Evolutionary conservation across 2,329 filamentous ascomycete genomes (phyloP).

Genomic region (Trichoderma simmonsii): DNA sequence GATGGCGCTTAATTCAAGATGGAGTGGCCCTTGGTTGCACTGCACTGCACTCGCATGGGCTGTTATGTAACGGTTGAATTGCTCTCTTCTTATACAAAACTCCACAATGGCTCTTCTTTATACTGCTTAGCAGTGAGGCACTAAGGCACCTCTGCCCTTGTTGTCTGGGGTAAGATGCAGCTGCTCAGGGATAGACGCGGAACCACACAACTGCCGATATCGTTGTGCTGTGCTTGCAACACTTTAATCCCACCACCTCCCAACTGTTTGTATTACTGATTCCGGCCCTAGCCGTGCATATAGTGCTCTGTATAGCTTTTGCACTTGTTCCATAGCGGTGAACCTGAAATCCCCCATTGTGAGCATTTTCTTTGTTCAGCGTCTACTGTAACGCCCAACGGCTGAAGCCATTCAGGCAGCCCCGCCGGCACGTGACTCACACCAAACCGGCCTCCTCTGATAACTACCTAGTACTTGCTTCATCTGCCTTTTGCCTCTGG

Average conservation of each 20-base stretch:
- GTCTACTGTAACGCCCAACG: not conserved
- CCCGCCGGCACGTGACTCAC: constrained; percentile 36
- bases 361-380: not conserved
- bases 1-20: not conserved
- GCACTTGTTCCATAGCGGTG: not conserved
- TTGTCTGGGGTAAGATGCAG: constrained; percentile 12
- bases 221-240: not conserved
- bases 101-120: not conserved
- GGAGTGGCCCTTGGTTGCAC: not conserved
- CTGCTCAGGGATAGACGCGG: not conserved
- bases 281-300: not conserved
- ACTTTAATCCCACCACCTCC: not conserved
- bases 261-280: not conserved
- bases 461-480: constrained; percentile 28
- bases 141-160: not conserved
- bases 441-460: constrained; percentile 24
- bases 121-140: not conserved
- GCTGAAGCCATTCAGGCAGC: constrained; percentile 21
- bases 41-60: not conserved
- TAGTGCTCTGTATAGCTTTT: not conserved
- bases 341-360: not conserved
- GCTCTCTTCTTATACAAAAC: not conserved
- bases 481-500: constrained; percentile 18
- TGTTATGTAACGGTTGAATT: not conserved
- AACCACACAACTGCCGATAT: not conserved